These are phyloP conservation scores for Penicillium simplicissimum DNA, from an alignment of 495 filamentous ascomycete genomes.

Conservation along the genomic window DNA sequence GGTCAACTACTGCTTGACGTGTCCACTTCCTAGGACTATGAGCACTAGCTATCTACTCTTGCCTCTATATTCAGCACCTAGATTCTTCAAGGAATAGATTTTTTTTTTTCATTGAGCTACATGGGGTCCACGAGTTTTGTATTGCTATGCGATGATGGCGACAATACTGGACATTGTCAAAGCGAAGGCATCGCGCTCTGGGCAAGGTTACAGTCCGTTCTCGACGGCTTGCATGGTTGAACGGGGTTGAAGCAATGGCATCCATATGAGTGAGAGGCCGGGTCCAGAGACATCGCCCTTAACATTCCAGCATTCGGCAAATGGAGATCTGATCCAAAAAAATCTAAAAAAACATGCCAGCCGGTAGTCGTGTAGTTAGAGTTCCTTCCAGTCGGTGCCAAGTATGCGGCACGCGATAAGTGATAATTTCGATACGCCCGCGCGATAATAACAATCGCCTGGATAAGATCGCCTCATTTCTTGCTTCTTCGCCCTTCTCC, in stretches of 20 bases:
- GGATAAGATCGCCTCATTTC: constrained; percentile 25
- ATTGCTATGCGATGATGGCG: neutral
- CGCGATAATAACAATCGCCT: constrained; percentile 26
- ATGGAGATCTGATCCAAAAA: neutral
- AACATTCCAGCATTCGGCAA: constrained; percentile 3
- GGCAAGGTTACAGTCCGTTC: neutral
- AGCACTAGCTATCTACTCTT: neutral
- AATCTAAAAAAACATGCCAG: constrained; percentile 2
- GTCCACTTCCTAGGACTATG: neutral
- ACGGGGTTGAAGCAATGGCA: neutral
- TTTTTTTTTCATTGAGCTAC: neutral
- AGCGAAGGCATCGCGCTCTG: neutral
- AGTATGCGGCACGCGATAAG: constrained; percentile 20
- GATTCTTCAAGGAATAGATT: no score
- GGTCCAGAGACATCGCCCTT: neutral
- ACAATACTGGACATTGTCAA: neutral
- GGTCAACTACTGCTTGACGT: neutral
- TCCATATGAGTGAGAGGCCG: constrained; percentile 9
- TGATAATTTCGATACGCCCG: constrained; percentile 24
- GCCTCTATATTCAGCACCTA: neutral
- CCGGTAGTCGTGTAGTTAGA: constrained; percentile 4
- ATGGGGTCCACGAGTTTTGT: neutral
- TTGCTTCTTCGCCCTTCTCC: constrained; percentile 16
- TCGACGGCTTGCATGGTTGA: neutral
- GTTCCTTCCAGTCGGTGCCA: neutral